Evolutionary conservation across 306 rosid genomes (phyloP), one percentile per base, ranked within the genome.

Genomic region (Rubus idaeus): DNA sequence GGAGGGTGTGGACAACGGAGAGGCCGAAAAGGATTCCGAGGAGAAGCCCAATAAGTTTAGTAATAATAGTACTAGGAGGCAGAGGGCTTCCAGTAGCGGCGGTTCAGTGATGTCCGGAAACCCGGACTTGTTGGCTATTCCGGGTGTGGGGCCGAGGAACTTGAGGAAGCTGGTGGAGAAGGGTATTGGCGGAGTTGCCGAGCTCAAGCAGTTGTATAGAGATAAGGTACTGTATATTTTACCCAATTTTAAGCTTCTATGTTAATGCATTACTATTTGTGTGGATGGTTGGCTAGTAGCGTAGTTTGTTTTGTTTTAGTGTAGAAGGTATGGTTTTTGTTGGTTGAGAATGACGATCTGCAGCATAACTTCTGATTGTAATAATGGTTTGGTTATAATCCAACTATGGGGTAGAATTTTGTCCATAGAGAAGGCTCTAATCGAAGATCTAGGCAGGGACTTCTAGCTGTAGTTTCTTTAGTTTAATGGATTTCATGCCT

Each of bases 71-170:
- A 7, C 5, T 5, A 61, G 97, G 82, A 81, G 92, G 77, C 93
- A 84, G 62, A 88, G 83, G 77, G 52, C 88, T 47, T 61, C 85
- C 17, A 67, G 86, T 5, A 51, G 55, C 60, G 83, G 84, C 44
- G 83, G 82, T 23, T 75, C 76, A 7, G 30, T 80, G 20, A 18
- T 80, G 21, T 76, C 82, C 0, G 84, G 87, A n/a, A 89, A 83
- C 79, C 97, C 98, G 53, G 97, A 95, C 77, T 89, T 95, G 87
- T 70, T 95, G 90, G 84, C 97, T 2, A 92, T 95, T 83, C 97
- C 97, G 0, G 98, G 97, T 1, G 97, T 95, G 41, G 97, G 98
- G 61, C 98, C 96, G 20, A 88, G 97, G 70, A 95, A 95, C 87
- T 82, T 92, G 86, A 86, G 83, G 80, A 95, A 95, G 83, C 91